Evolutionary conservation across 1,284 basidiomycete species (phyloP), one percentile per base, ranked within the genome.

Genomic region (Volvariella surrecta): DNA sequence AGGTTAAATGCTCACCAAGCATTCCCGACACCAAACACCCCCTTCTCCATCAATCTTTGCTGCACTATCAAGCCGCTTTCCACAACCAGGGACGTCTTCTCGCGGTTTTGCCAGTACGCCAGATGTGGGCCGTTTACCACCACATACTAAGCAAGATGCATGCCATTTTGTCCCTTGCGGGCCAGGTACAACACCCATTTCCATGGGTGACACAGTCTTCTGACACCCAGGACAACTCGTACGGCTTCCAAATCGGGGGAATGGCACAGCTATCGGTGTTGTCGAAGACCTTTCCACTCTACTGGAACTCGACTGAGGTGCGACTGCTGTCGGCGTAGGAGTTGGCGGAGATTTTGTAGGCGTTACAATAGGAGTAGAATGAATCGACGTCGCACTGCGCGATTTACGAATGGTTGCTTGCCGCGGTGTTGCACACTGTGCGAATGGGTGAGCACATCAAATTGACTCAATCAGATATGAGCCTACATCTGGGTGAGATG

Each of bases 111-210:
- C 18, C 34, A 35, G 13, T n/a, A 70, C 70, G 30, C 32, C 3
- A n/a, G 6, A 1, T 39, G 39, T 21, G 30, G 39, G 31, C 30
- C 61, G 73, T 56, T 77, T 83, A 0, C 86, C 87, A 3, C 88
- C 88, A 54, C 87, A 90, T 4, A 87, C 70, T 42, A 90, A 67
- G 57, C 87, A 90, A 20, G 69, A 57, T 10, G 71, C 67, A 59
- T 90, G 87, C 87, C 87, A 90, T 47, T 74, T 71, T 15, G 79
- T 79, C 21, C 82, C 81, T 50, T 84, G 79, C 10, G 87, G 88
- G 4, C 87, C 87, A 17, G 83, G 79, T 22, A 90, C 82, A 17
- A 89, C 84, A 4, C 87, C 87, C 47, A 74, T 67, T 55, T 90
- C 86, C 85, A 90, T 89, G 1, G 75, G 74, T 18, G 82, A 85